Evolutionary conservation across 805 yeast species (phyloP).

Genomic region (Ogataea thermomethanolica): DNA sequence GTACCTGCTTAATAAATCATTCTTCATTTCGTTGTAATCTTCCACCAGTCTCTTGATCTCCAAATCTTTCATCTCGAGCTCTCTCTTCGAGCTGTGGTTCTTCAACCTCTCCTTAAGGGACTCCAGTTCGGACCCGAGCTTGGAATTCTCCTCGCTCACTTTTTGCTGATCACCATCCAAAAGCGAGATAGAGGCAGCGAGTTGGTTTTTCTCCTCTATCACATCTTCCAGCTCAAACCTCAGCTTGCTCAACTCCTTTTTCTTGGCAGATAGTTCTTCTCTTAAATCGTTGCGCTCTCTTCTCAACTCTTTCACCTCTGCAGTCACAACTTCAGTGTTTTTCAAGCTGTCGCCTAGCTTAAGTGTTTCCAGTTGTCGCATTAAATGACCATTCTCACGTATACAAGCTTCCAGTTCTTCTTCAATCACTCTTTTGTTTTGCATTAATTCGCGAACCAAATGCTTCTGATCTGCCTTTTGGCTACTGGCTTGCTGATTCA

Average conservation of each 20-base stretch:
- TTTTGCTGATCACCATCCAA: conserved; percentile 23
- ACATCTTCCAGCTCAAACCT: conserved; percentile 17
- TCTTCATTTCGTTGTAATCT: conserved; percentile 33
- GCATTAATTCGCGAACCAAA: conserved; percentile 36
- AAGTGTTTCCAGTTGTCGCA: conserved; percentile 32
- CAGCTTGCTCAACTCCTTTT: conserved; percentile 15
- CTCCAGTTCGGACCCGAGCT: conserved; percentile 21
- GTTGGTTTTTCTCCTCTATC: conserved; percentile 14
- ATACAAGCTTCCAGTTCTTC: conserved; percentile 35
- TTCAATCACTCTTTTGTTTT: conserved; percentile 37
- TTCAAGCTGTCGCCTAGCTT: conserved; percentile 1
- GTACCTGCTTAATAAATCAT: conserved; percentile 29
- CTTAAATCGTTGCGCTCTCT: conserved; percentile 13
- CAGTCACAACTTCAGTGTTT: neutral
- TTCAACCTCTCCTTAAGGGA: conserved; percentile 12
- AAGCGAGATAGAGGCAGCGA: conserved; percentile 16
- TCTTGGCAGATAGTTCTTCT: conserved; percentile 13
- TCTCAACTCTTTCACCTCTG: conserved; percentile 11
- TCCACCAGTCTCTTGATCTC: conserved; percentile 20
- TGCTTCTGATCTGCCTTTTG: conserved; percentile 25
- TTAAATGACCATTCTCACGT: conserved; percentile 37
- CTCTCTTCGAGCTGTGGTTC: conserved; percentile 3
- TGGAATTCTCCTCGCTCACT: conserved; percentile 17
- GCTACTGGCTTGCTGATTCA: conserved; percentile 32
- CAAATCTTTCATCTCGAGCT: conserved; percentile 15